Base-by-base conservation (phyloP, 345 rosid species). In the Sapria himalayana region DNA sequence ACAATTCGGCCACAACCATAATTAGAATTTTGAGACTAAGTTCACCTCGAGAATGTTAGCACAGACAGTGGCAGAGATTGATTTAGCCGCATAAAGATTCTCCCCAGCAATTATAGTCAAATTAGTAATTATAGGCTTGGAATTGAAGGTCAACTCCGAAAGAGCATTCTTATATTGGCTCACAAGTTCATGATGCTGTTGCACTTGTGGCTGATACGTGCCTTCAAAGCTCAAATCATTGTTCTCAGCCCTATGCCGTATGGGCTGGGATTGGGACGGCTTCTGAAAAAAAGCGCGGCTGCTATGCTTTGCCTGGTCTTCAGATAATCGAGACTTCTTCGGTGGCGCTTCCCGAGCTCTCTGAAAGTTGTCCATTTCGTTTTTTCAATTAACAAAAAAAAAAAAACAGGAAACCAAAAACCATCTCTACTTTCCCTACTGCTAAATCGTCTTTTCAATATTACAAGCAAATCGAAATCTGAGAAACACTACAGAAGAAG, bases 81-180 rank as follows among this genome's bases (percentile, higher is more conserved):
- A 74, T 49, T 77, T 91, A 6, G 99, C 99, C 7, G 81, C 78
- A 15, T 74, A 84, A 18, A 65, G 59, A 73, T 75, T 91, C 60
- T 91, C 95, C 21, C 95, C 99, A 1, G 95, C 99, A 22, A 91
- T 91, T 49, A 91, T 84, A 1, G 93, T 91, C 60, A 91, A 70
- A 50, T 80, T 91, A 27, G 99, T 84, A 15, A 91, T 91, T 29
- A 91, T 91, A 15, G 95, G 99, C 59, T 91, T 91, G 5, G 99
- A 91, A 60, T 91, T 91, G 59, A 91, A 77, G 9, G 93, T 84
- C 47, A 91, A 79, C 77, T 91, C 99, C 2, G 93, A 63, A 0
- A 91, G 51, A 5, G 99, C 99, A 3, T 79, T 64, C 65, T 65
- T 73, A 60, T 84, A 91, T 71, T 80, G 92, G 37, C 65, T 78